phyloP scores from a whole-genome alignment of 345 rosid species.

The Erysimum cheiranthoides region DNA sequence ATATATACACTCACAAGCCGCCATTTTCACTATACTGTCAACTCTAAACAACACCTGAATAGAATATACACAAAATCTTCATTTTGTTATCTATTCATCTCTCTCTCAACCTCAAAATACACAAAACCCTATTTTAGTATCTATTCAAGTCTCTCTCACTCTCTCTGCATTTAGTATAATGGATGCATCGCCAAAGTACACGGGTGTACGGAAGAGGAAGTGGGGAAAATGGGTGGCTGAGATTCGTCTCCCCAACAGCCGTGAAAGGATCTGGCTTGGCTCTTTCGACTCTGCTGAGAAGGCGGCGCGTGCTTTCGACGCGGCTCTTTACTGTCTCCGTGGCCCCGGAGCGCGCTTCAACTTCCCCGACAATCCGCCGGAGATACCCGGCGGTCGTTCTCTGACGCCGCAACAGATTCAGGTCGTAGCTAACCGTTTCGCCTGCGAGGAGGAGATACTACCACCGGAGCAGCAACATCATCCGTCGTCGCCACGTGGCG shows the following conservation, averaged over 20 bases:
- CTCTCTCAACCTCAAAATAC: background rate
- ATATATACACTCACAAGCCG: conserved; percentile 41
- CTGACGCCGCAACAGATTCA: conserved; percentile 63
- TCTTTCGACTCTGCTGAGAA: conserved; percentile 74
- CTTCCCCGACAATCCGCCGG: conserved; percentile 68
- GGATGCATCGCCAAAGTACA: conserved; percentile 60
- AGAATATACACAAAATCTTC: conserved; percentile 2
- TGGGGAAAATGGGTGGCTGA: conserved; percentile 99
- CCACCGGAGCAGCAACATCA: background rate
- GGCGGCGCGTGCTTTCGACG: conserved; percentile 96
- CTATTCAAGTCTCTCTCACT: background rate
- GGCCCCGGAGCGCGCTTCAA: conserved; percentile 70
- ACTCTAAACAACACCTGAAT: conserved; percentile 9
- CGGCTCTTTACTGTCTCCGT: conserved; percentile 74
- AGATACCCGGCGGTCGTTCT: conserved; percentile 51
- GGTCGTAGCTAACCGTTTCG: conserved; percentile 61
- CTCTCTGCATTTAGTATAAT: conserved; percentile 20
- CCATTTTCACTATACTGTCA: conserved; percentile 38
- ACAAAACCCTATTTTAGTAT: conserved; percentile 6
- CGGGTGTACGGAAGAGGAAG: conserved; percentile 84
- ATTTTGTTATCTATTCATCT: background rate
- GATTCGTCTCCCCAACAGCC: conserved; percentile 87
- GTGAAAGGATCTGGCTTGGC: conserved; percentile 92
- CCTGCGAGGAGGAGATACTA: conserved; percentile 44
- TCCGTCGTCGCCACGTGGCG: conserved; percentile 25